phyloP scores from a whole-genome alignment of 2,329 filamentous ascomycete species.

The Cladosporium halotolerans region DNA sequence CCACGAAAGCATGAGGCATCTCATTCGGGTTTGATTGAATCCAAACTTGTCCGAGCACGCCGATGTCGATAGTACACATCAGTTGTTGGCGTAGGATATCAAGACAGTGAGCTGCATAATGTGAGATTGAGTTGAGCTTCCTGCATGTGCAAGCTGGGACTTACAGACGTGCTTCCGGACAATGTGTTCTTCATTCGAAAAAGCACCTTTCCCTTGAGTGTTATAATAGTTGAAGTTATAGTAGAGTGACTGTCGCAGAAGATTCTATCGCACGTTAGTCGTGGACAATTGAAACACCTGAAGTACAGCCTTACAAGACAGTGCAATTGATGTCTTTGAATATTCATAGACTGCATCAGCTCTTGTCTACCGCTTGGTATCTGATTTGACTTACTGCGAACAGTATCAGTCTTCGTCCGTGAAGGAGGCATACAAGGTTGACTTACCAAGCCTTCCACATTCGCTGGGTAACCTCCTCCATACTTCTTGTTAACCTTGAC shows the following conservation, averaged over 20 bases:
- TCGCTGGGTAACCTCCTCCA: conserved; percentile 54
- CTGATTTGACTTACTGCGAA: conserved; percentile 18
- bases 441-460: conserved; percentile 47
- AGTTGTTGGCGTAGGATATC: conserved; percentile 57
- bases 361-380: not conserved
- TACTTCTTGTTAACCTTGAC: conserved; percentile 51
- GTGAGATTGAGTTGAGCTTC: not conserved
- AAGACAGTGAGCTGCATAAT: conserved; percentile 49
- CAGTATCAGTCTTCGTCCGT: not conserved
- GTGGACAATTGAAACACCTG: not conserved
- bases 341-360: not conserved
- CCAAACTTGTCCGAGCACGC: conserved; percentile 58
- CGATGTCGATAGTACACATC: conserved; percentile 58
- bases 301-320: not conserved
- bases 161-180: conserved; percentile 53
- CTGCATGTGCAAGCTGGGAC: conserved; percentile 22
- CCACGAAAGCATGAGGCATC: conserved; percentile 47
- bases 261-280: conserved; percentile 41
- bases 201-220: conserved; percentile 44
- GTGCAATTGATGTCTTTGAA: not conserved
- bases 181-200: conserved; percentile 50
- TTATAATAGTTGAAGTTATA: conserved; percentile 57
- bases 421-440: not conserved
- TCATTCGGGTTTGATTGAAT: conserved; percentile 35
- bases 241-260: conserved; percentile 52